Conservation (phyloP, 1,284 basidiomycete species). For the Xerocomus minutiporus region DNA sequence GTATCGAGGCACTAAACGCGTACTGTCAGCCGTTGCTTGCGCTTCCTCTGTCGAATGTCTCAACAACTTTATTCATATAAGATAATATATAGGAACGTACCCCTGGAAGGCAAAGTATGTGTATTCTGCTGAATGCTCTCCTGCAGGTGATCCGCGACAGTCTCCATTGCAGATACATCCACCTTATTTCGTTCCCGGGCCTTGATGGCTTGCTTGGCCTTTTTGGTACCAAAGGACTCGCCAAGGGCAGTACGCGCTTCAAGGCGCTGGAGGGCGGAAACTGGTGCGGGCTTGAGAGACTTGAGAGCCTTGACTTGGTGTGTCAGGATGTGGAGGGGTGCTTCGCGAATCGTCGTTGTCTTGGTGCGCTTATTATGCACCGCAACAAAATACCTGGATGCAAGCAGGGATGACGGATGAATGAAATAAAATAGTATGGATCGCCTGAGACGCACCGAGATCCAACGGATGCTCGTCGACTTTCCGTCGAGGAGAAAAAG, state of each 20-base stretch:
- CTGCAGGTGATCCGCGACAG: constrained; percentile 74
- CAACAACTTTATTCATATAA: neutral
- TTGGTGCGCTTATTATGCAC: constrained; percentile 71
- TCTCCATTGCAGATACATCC: constrained; percentile 80
- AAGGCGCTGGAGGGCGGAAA: constrained; percentile 51
- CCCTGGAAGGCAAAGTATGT: constrained; percentile 58
- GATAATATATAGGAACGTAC: constrained; percentile 36
- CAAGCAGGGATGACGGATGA: neutral
- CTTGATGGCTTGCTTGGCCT: constrained; percentile 80
- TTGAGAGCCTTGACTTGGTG: constrained; percentile 82
- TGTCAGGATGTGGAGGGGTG: constrained; percentile 70
- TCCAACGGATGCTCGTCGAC: constrained; percentile 46
- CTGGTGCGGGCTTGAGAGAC: constrained; percentile 52
- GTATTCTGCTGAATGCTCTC: constrained; percentile 74
- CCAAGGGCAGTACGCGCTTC: constrained; percentile 77
- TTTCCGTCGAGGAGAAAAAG: constrained; percentile 48
- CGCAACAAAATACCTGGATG: constrained; percentile 58
- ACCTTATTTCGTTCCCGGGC: constrained; percentile 84
- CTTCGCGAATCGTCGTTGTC: constrained; percentile 62
- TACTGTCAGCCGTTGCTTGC: constrained; percentile 55
- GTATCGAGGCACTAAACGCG: constrained; percentile 72
- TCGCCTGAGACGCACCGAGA: constrained; percentile 49
- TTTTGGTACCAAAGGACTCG: constrained; percentile 89
- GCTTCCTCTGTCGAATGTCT: constrained; percentile 50
- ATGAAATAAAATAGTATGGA: constrained; percentile 8